Evolutionary conservation across 495 filamentous ascomycete species (phyloP).

Genomic region (Xeromyces bisporus): DNA sequence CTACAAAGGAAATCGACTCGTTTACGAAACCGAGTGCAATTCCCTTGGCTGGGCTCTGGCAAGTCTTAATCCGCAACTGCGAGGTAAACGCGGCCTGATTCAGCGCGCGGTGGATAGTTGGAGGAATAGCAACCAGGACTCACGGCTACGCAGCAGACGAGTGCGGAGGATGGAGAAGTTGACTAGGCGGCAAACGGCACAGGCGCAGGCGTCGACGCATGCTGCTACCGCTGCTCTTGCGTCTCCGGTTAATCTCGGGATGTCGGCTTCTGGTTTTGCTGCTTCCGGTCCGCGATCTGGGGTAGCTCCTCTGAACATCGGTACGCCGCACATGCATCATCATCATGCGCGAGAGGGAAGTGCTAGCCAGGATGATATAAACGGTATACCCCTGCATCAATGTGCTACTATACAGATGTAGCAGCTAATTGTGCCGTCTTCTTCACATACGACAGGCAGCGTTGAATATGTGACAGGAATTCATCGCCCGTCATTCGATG

Average conservation of each 20-base stretch:
- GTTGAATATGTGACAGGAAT: conserved; percentile 18
- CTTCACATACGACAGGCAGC: conserved; percentile 23
- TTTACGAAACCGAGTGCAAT: conserved; percentile 98
- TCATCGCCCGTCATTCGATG: conserved; percentile 13
- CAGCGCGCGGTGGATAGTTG: conserved; percentile 96
- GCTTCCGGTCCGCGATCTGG: conserved; percentile 29
- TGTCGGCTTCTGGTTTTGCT: conserved; percentile 31
- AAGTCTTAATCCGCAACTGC: conserved; percentile 72
- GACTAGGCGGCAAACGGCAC: conserved; percentile 50
- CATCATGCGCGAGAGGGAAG: conserved; percentile 63
- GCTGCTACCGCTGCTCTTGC: conserved; percentile 21
- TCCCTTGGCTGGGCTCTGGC: conserved; percentile 94
- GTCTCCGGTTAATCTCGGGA: conserved; percentile 32
- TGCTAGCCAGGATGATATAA: conserved; percentile 68
- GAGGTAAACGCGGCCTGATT: conserved; percentile 88
- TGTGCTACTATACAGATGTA: too few relatives aligned
- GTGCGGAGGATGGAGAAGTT: conserved; percentile 94
- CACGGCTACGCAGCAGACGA: conserved; percentile 70
- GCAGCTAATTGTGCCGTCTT: too few relatives aligned
- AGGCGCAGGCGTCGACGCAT: neutral
- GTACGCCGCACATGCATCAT: conserved; percentile 50
- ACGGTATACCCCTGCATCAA: too few relatives aligned
- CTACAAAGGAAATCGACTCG: conserved; percentile 83
- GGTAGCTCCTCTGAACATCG: conserved; percentile 45
- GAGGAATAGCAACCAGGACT: conserved; percentile 97